Evolutionary conservation across 176 grass and related monocot genomes (phyloP), one percentile per base, ranked within the genome.

Genomic region (Paspalum vaginatum): DNA sequence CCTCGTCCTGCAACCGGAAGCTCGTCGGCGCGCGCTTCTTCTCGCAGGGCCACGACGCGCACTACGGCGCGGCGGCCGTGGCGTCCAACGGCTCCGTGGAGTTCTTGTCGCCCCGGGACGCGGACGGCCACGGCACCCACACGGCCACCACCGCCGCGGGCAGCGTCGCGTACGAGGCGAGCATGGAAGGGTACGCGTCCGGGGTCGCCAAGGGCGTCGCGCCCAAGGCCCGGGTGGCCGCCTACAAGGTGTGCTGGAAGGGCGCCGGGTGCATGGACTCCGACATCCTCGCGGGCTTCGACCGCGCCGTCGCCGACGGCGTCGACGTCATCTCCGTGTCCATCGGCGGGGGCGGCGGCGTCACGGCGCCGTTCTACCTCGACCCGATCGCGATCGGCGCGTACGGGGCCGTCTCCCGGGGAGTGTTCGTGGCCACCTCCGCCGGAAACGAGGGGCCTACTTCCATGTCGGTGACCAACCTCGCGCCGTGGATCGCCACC

Each of bases 241-340:
- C 55, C 11, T 98, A 98, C 86, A 98, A 98, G 77, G 96, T 98
- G 39, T 98, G 96, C 79, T 98, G 92, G 92, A 98, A 88, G 74
- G 85, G 83, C 52, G 77, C 90, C 17, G 96, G 96, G 9, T 98
- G 96, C 83, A 86, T 98, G 20, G 96, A 95, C 79, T 98, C 92
- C 43, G 96, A 95, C 86, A 98, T 98, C 78, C 92, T 98, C 7
- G 96, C 96, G 0, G 96, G 92, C 2, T 95, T 98, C 85, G 96
- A 98, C 83, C 85, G 87, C 72, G 96, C 96, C 11, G 92, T 98
- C 5, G 88, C 96, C 0, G 96, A 98, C 61, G 96, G 96, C 14
- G 96, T 95, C 2, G 91, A 98, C 42, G 86, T 98, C 85, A 91
- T 98, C 74, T 98, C 96, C 8, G 84, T 98, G 5, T 95, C 92